A percentile compares a stretch with the other conserved stretches of the same genome.
Evolutionary conservation across 2,329 filamentous ascomycete genomes (phyloP).

Genomic region (Ophioceras dolichostomum): DNA sequence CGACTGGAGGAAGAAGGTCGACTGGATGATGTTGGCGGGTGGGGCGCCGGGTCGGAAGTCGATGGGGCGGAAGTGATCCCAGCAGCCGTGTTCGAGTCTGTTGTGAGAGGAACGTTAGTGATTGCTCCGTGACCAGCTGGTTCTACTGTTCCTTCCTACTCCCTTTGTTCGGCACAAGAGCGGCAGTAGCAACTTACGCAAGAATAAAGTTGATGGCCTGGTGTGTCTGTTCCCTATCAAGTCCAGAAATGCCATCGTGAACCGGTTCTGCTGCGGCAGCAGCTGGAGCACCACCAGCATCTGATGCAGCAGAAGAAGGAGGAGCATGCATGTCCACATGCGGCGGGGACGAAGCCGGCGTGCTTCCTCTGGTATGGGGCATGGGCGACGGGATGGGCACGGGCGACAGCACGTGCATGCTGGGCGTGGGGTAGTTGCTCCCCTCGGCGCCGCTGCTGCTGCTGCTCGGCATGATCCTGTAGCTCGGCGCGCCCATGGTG

Average conservation of each 20-base stretch:
- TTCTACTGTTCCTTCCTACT: no score
- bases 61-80: conserved; percentile 31
- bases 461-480: conserved; percentile 24
- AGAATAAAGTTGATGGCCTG: conserved; percentile 40
- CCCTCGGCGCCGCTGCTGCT: no score
- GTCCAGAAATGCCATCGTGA: conserved; percentile 13
- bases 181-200: conserved; percentile 23
- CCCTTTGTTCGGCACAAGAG: no score
- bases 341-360: no score
- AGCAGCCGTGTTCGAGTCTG: conserved; percentile 40
- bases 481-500: conserved; percentile 26
- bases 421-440: not conserved
- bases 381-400: no score
- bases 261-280: no score
- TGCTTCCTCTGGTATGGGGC: no score
- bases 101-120: not conserved
- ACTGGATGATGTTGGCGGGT: conserved; percentile 11
- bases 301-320: no score
- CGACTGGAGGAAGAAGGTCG: conserved; percentile 10
- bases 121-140: no score
- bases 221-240: conserved; percentile 27
- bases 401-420: no score
- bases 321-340: no score
- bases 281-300: no score
- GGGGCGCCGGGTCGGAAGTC: conserved; percentile 23